Base-by-base conservation (phyloP, 495 filamentous ascomycete species). In the Cercophora samala region DNA sequence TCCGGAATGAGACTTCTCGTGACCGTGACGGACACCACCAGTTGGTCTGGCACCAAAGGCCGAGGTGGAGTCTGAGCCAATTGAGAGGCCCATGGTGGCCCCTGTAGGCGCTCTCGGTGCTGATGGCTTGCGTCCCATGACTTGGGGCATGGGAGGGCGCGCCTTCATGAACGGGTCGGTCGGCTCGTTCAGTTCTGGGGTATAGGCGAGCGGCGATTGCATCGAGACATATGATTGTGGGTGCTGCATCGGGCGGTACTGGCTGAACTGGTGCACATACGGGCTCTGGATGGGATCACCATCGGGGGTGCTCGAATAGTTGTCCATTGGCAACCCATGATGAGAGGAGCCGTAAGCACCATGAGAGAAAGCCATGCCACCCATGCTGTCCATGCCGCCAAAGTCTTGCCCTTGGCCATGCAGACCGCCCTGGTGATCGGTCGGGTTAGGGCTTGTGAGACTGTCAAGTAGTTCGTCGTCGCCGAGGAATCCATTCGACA, bases 231-330 rank as follows among this genome's bases (percentile, higher is more conserved):
- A 85, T n/a, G 82, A 75, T 24, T 86, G 79, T 18, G 84, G 82
- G 64, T 83, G 78, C 62, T 84, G 87, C 80, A 91, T 86, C 52
- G 82, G 81, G 26, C 84, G 83, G 73, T 89, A 92, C 68, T 91
- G 90, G 15, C 85, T 82, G 78, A 92, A 94, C 71, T 85, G 88
- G 60, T 91, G 86, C 25, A 89, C 83, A 69, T 93, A 97, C 0
- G 93, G 93, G 72, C 92, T 96, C 70, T 92, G 89, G 67, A 96
- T 93, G 4, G 93, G 92, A 58, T 90, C 88, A 23, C 91, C 91
- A 58, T 97, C 93, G 8, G 93, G 93, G 3, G 92, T 96, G 70
- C 89, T 89, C 26, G 93, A 96, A 76, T 87, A 97, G 23, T 74
- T 72, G 59, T 84, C 81, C 62, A 84, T 78, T 4, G 72, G 79